Evolutionary conservation across 192 early-diverging fungal species (phyloP).

Genomic region (Chytriomyces confervae): DNA sequence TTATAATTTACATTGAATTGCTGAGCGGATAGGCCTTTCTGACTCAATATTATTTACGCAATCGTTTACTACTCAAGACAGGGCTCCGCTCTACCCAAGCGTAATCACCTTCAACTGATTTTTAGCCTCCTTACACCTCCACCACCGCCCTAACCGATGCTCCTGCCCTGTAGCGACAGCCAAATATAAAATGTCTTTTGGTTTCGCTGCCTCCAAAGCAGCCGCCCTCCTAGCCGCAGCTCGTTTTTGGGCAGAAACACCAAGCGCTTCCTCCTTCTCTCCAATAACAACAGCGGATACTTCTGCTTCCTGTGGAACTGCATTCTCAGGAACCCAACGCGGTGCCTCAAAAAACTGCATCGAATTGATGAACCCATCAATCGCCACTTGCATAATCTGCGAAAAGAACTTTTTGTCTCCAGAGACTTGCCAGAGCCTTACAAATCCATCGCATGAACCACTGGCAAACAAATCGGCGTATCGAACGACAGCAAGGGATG

Average conservation of each 20-base stretch:
- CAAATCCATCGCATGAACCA: conserved; percentile 83
- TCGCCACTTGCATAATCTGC: conserved; percentile 65
- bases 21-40: no score
- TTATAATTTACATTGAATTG: no score
- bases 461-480: conserved; percentile 91
- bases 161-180: conserved; percentile 86
- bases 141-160: conserved; percentile 90
- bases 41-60: no score
- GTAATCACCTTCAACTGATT: conserved; percentile 78
- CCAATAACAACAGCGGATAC: not conserved
- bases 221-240: conserved; percentile 17
- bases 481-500: conserved; percentile 77
- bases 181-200: conserved; percentile 55
- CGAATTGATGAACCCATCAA: conserved; percentile 66
- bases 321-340: not conserved
- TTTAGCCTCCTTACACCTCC: conserved; percentile 73
- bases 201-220: conserved; percentile 8
- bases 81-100: conserved; percentile 48
- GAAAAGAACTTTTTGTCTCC: conserved; percentile 69
- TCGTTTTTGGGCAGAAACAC: conserved; percentile 9
- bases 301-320: not conserved
- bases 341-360: conserved; percentile 61
- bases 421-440: conserved; percentile 87
- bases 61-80: no score
- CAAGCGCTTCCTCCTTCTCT: conserved; percentile 1